Evolutionary conservation across 164 flowering plant genomes (phyloP), one percentile per base, ranked within the genome.

Genomic region (Chloranthus sessilifolius): DNA sequence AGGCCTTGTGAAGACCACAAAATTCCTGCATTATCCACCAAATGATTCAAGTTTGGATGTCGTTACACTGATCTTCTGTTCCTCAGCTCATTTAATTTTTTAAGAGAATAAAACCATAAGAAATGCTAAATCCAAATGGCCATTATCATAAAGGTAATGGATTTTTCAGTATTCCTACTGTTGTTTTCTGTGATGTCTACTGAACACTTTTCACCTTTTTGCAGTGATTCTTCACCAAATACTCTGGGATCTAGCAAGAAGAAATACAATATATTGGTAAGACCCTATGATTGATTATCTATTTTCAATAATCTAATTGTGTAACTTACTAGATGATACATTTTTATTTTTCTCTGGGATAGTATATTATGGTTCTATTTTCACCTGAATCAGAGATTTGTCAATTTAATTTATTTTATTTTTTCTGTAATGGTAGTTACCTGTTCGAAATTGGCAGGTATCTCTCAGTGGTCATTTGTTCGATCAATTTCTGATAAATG

Each of bases 401-500:
- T n/a, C n/a, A n/a, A n/a, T n/a, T n/a, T n/a, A n/a, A n/a, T n/a
- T n/a, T n/a, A n/a, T n/a, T n/a, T n/a, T n/a, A n/a, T n/a, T n/a
- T n/a, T n/a, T n/a, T n/a, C n/a, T n/a, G n/a, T n/a, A n/a, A n/a
- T n/a, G n/a, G n/a, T n/a, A n/a, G n/a, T n/a, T n/a, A n/a, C n/a
- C n/a, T n/a, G n/a, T n/a, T 52, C 16, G 15, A 52, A 54, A 47
- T 43, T 74, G 62, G 39, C 83, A 92, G 99, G 89, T 94, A 16
- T 94, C 99, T 63, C 58, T 94, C 37, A 89, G 85, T 74, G 99
- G 99, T 46, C 99, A 94, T 75, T 74, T 94, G 60, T 94, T 94
- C 65, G 99, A 94, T 71, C 63, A 83, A 35, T 85, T 86, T 65
- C 73, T 89, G 28, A 94, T 94, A 67, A 94, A 94, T 62, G 95